Evolutionary conservation across 805 yeast species (phyloP).

Genomic region (Lipomyces oligophaga): DNA sequence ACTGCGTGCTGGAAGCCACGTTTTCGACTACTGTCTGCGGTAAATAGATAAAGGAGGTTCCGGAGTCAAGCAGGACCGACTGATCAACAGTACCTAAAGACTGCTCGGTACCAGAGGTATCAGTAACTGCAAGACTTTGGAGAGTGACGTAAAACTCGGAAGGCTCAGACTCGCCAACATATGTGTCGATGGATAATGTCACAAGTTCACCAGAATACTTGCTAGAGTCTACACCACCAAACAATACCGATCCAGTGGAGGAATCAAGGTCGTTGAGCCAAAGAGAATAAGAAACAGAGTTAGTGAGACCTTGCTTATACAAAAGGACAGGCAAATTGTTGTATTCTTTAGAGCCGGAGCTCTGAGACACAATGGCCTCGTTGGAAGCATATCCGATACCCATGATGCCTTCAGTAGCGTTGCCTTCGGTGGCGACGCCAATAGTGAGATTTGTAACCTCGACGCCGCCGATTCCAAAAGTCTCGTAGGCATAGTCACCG

Average conservation of each 20-base stretch:
- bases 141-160: conserved; percentile 25
- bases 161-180: conserved; percentile 13
- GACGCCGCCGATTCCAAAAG: conserved; percentile 49
- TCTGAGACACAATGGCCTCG: conserved; percentile 34
- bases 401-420: conserved; percentile 54
- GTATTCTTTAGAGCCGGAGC: conserved; percentile 40
- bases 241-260: conserved; percentile 35
- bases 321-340: conserved; percentile 64
- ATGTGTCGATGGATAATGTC: conserved; percentile 8
- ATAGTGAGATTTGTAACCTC: conserved; percentile 53
- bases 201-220: conserved; percentile 45
- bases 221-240: conserved; percentile 52
- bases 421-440: conserved; percentile 68
- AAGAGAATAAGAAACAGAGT: conserved; percentile 56
- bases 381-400: conserved; percentile 41
- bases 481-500: conserved; percentile 65
- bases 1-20: conserved; percentile 37
- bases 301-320: conserved; percentile 54
- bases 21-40: conserved; percentile 40
- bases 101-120: conserved; percentile 7
- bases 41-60: conserved; percentile 49
- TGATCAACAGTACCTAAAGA: not conserved
- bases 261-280: conserved; percentile 46
- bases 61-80: conserved; percentile 52
- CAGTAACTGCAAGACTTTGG: conserved; percentile 20